These are phyloP conservation scores for Centaurea solstitialis DNA, from an alignment of 129 eudicot species.

Conservation along the genomic window DNA sequence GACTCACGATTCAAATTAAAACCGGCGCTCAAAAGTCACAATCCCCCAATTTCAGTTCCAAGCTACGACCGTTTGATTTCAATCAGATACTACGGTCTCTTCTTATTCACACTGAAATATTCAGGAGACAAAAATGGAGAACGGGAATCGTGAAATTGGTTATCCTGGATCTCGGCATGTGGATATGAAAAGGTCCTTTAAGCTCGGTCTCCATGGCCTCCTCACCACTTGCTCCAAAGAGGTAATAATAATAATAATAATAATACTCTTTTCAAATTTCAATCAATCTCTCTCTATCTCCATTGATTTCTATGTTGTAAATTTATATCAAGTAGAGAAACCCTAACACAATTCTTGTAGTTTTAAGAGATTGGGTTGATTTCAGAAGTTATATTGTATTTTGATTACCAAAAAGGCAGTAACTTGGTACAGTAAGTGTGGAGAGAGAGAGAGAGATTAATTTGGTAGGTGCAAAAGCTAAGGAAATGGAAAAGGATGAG, in stretches of 20 bases:
- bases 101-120: not conserved
- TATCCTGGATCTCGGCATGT: conserved; percentile 38
- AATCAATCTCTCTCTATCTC: not conserved
- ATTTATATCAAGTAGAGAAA: not conserved
- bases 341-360: not conserved
- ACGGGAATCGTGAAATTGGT: conserved; percentile 11
- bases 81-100: too few species aligned
- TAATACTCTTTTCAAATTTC: not conserved
- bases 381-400: not conserved
- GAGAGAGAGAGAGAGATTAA: not conserved
- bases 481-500: not conserved
- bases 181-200: conserved; percentile 50
- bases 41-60: too few species aligned
- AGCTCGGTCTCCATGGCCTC: conserved; percentile 40
- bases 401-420: not conserved
- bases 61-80: too few species aligned
- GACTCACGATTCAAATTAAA: too few species aligned
- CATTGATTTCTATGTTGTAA: conserved; percentile 5
- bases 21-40: too few species aligned
- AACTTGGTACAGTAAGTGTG: not conserved
- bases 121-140: conserved; percentile 30
- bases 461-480: not conserved
- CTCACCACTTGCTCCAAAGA: conserved; percentile 63
- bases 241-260: too few species aligned
- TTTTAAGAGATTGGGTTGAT: not conserved